Conservation (phyloP, 345 rosid genomes). For the Cardiospermum halicacabum region DNA sequence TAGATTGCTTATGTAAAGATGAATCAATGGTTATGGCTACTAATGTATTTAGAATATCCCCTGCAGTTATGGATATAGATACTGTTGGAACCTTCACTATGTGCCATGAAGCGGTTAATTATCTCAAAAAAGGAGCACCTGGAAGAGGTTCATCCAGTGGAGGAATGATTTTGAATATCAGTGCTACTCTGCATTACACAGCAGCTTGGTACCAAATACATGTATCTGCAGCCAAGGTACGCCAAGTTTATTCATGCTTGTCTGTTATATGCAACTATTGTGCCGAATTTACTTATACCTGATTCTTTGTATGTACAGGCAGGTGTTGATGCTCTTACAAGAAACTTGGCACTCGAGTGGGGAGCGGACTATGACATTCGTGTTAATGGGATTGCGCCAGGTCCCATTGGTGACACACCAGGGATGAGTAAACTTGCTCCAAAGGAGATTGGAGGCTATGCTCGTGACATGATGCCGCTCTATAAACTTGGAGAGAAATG, state of each 20-base stretch:
- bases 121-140: constrained; percentile 64
- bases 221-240: constrained; percentile 84
- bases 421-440: constrained; percentile 80
- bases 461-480: constrained; percentile 42
- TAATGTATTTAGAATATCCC: neutral
- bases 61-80: constrained; percentile 75
- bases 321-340: constrained; percentile 63
- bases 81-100: constrained; percentile 76
- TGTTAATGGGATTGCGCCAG: constrained; percentile 81
- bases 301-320: constrained; percentile 40
- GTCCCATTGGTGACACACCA: constrained; percentile 71
- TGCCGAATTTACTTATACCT: neutral
- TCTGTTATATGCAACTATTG: neutral
- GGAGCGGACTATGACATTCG: constrained; percentile 62
- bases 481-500: constrained; percentile 69
- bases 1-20: neutral
- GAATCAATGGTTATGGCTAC: neutral
- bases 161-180: constrained; percentile 65
- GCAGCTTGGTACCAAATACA: constrained; percentile 86
- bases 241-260: neutral
- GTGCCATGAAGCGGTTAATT: constrained; percentile 62
- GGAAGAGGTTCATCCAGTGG: constrained; percentile 45
- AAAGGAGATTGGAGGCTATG: constrained; percentile 45
- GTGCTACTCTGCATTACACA: constrained; percentile 74
- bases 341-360: constrained; percentile 83